Conservation (phyloP, 177 flowering plant species). For the Tripterygium wilfordii region DNA sequence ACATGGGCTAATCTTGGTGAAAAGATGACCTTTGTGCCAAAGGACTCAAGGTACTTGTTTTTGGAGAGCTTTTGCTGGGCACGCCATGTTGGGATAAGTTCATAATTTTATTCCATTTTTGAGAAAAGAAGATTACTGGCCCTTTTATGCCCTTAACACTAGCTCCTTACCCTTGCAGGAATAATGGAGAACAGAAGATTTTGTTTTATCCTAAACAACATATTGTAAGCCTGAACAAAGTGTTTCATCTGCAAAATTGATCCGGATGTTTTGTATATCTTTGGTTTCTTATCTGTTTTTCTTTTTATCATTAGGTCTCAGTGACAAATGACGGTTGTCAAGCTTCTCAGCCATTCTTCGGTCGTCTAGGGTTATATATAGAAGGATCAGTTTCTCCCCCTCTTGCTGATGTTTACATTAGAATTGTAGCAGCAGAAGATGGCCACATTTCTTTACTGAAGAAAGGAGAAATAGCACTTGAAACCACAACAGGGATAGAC, state of each 20-base stretch:
- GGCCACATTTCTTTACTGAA: slow-evolving; percentile 46
- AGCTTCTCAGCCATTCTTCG: slow-evolving; percentile 58
- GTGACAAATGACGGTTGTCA: slow-evolving; percentile 83
- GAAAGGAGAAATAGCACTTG: slow-evolving; percentile 67
- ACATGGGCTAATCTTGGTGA: slow-evolving; percentile 80
- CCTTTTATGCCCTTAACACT: not conserved
- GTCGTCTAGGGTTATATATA: slow-evolving; percentile 74
- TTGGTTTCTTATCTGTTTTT: not conserved
- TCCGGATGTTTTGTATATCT: not conserved
- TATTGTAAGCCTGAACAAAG: slow-evolving; percentile 37
- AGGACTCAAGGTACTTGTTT: slow-evolving; percentile 58
- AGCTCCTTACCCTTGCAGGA: slow-evolving; percentile 39
- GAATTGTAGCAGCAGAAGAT: slow-evolving; percentile 57
- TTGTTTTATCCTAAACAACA: slow-evolving; percentile 78
- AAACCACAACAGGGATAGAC: slow-evolving; percentile 67
- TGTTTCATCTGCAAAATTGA: slow-evolving; percentile 2
- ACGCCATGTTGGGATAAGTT: too few relatives aligned
- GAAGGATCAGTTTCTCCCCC: slow-evolving; percentile 95
- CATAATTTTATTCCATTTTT: too few relatives aligned
- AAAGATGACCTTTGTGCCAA: slow-evolving; percentile 66
- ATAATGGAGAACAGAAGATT: slow-evolving; percentile 43
- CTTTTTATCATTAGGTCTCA: slow-evolving; percentile 36
- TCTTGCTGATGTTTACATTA: slow-evolving; percentile 63
- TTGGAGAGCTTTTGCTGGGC: too few relatives aligned
- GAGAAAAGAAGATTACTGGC: too few relatives aligned